Evolutionary conservation across 2,329 filamentous ascomycete species (phyloP), one percentile per base, ranked within the genome.

Genomic region (Microcyclosporella mali): DNA sequence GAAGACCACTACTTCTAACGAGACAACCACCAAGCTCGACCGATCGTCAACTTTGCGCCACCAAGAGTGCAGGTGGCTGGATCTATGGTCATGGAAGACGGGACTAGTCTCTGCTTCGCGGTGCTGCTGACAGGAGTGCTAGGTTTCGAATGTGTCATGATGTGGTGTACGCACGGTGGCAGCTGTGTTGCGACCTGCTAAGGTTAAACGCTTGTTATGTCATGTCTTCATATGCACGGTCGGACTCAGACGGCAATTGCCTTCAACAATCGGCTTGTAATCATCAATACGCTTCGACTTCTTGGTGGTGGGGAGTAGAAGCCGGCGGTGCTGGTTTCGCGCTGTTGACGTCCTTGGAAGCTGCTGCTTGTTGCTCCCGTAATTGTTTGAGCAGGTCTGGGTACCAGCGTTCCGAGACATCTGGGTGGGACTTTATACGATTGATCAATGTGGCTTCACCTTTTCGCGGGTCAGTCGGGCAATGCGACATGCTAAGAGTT

Each of bases 341-440:
- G 21, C 21, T 25, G n/a, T n/a, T n/a, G 21, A 25, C 21, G 10
- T 31, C 37, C 28, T 39, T 30, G 14, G 25, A 27, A 10, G 40
- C 40, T n/a, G 33, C 33, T 15, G 18, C 6, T 50, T 71, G 66
- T 46, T 71, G 62, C 25, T 59, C 57, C 14, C 68, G 63, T 40
- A 73, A 64, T 55, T 67, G 58, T 37, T 56, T 55, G 38, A 72
- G 58, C 37, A 71, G 52, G 15, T 70, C 62, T 16, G 70, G 69
- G 60, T 72, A 73, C 70, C 86, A 94, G 56, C 81, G 72, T 71
- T 89, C 84, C 2, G 85, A 86, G 1, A 94, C 88, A 63, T 94
- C 88, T 3, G 83, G 84, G 67, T 94, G 88, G 53, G 84, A 88
- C 74, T 89, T 92, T 55, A 94, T 75, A 11, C 88, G 70, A 66